Evolutionary conservation across 1,139 yeast species (phyloP), one percentile per base, ranked within the genome.

Genomic region (Yamadazyma dendronema): DNA sequence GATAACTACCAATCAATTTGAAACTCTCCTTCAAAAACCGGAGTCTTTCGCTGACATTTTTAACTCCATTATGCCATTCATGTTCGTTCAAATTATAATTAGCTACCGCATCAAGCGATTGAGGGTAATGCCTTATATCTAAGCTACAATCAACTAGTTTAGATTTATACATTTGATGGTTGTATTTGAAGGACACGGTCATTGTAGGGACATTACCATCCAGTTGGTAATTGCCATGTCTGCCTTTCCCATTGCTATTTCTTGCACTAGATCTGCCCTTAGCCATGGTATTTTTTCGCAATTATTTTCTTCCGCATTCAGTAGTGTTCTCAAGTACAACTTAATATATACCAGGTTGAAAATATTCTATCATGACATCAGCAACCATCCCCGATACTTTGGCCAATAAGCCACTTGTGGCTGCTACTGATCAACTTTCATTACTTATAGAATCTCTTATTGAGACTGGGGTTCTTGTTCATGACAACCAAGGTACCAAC

Each of bases 381-480:
- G 57, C 73, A 3, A 52, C 53, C 13, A 46, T 67, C 22, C 49
- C 50, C 19, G 45, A 46, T 7, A 50, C 42, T 4, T 41, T 53
- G 5, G 67, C 59, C 13, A 64, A 71, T 43, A 60, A 56, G 40
- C 77, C 82, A 10, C 57, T 83, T 26, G 66, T 66, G 1, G 56
- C 67, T 19, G 62, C 81, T 0, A 79, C 81, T 31, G 79, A 76
- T 15, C 81, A 84, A 50, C 67, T 90, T 3, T 81, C 81, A 44
- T 74, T 77, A 31, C 65, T 88, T 15, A 80, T 90, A n/a, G 96
- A 90, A 57, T 81, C 92, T 5, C 78, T 89, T 42, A 80, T 89
- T 11, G 96, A 90, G 56, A 67, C 90, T 25, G 97, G 96, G 2
- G 90, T 92, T 11, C 77, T 90, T 39, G 92, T 89, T 2, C 96